These are phyloP conservation scores for Daedaleopsis nitida DNA, from an alignment of 768 basidiomycete species.

Conservation along the genomic window DNA sequence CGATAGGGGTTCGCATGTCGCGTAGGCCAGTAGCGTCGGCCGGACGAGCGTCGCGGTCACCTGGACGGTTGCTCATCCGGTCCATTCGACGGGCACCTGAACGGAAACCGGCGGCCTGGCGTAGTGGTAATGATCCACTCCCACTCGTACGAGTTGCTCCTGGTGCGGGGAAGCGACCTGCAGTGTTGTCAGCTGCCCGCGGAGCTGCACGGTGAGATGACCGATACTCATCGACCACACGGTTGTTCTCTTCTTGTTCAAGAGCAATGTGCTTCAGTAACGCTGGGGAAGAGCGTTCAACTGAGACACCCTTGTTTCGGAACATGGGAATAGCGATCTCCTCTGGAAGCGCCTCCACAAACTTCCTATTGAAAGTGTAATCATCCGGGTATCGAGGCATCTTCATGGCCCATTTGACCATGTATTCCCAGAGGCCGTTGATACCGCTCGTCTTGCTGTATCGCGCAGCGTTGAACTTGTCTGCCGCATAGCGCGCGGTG, in stretches of 20 bases:
- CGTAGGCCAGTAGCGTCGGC: no score
- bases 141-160: no score
- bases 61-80: no score
- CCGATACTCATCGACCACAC: neutral
- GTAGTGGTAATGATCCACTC: no score
- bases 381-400: neutral
- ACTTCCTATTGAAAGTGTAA: neutral
- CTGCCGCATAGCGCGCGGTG: neutral
- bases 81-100: no score
- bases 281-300: neutral
- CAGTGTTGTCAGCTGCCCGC: no score
- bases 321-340: neutral
- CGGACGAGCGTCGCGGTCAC: no score
- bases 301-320: neutral
- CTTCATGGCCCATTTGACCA: neutral
- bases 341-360: neutral
- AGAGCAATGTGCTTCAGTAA: neutral
- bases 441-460: neutral
- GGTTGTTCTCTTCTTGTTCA: neutral
- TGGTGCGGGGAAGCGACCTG: no score
- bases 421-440: neutral
- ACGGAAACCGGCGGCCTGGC: no score
- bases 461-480: neutral
- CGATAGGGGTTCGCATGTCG: no score
- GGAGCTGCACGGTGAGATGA: neutral